Evolutionary conservation across 2,329 filamentous ascomycete genomes (phyloP).

Genomic region (Pezicula carpinea): DNA sequence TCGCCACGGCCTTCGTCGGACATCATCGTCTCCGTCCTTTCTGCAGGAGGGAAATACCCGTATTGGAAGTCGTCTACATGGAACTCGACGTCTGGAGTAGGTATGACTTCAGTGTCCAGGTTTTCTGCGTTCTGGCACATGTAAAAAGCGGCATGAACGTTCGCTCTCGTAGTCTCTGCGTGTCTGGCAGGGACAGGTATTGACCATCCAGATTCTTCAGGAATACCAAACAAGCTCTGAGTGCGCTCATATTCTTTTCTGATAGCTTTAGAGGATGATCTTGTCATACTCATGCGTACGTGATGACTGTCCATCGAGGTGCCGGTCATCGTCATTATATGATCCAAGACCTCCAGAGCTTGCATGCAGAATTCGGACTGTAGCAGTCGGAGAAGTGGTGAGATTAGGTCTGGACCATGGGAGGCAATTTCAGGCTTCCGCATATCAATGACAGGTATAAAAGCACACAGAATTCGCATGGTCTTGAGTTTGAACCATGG

Average conservation of each 20-base stretch:
- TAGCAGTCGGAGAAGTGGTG: constrained; percentile 79
- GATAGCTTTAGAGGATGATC: constrained; percentile 76
- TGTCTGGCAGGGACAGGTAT: constrained; percentile 90
- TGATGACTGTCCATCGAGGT: constrained; percentile 92
- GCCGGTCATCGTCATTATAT: constrained; percentile 90
- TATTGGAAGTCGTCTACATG: constrained; percentile 74
- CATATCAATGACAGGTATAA: constrained; percentile 92
- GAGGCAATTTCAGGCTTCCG: constrained; percentile 81
- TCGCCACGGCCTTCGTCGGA: constrained; percentile 68
- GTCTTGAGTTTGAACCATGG: constrained; percentile 90
- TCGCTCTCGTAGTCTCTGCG: constrained; percentile 78
- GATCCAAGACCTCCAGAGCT: constrained; percentile 85
- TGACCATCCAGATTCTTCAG: constrained; percentile 92
- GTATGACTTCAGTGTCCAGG: constrained; percentile 54
- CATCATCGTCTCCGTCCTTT: constrained; percentile 83
- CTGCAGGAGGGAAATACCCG: constrained; percentile 58
- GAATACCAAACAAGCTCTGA: constrained; percentile 93
- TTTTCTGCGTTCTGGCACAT: constrained; percentile 70
- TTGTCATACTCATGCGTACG: constrained; percentile 96
- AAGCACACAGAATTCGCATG: constrained; percentile 80
- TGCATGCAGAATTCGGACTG: constrained; percentile 94
- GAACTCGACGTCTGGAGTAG: constrained; percentile 85
- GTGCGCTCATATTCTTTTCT: constrained; percentile 94
- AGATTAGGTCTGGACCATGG: constrained; percentile 92
- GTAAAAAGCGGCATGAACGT: constrained; percentile 95